Evolutionary conservation across 1,139 yeast genomes (phyloP).

Genomic region (Pichia norvegensis): DNA sequence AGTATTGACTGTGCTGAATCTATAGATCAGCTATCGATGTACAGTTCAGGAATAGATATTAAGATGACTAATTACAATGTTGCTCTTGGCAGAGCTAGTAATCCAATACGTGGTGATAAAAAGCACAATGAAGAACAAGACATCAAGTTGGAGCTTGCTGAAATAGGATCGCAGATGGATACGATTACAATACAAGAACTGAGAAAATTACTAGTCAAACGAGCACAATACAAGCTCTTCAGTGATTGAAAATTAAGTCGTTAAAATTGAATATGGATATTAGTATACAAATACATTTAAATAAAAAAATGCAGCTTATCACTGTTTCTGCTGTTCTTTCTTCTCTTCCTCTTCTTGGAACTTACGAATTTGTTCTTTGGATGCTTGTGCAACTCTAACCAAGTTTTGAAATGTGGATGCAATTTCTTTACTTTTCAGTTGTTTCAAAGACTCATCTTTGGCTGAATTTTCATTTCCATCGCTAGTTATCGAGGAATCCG

Average conservation of each 20-base stretch:
- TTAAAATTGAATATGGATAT: not conserved
- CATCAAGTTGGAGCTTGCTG: not conserved
- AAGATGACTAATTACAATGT: not conserved
- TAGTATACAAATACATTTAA: not conserved
- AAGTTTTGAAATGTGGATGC: conserved; percentile 26
- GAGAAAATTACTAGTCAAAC: conserved; percentile 12
- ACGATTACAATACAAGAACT: conserved; percentile 14
- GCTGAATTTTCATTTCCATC: not conserved
- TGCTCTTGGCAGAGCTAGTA: not conserved
- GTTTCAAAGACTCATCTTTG: conserved; percentile 6
- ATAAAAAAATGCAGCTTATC: not conserved
- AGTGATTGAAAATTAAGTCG: not conserved
- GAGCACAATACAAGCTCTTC: conserved; percentile 19
- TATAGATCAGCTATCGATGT: not conserved
- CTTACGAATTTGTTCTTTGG: conserved; percentile 24
- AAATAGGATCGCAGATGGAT: conserved; percentile 12
- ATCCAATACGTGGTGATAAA: not conserved
- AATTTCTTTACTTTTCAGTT: conserved; percentile 22
- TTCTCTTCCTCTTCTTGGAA: conserved; percentile 21
- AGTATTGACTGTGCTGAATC: not conserved
- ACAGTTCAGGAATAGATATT: not conserved
- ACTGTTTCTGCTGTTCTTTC: conserved; percentile 1
- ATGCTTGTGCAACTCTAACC: conserved; percentile 27
- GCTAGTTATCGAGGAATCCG: not conserved
- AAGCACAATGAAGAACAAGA: not conserved